Base-by-base conservation (phyloP, 352 stramenopile species). In the Phytophthora sp. region DNA sequence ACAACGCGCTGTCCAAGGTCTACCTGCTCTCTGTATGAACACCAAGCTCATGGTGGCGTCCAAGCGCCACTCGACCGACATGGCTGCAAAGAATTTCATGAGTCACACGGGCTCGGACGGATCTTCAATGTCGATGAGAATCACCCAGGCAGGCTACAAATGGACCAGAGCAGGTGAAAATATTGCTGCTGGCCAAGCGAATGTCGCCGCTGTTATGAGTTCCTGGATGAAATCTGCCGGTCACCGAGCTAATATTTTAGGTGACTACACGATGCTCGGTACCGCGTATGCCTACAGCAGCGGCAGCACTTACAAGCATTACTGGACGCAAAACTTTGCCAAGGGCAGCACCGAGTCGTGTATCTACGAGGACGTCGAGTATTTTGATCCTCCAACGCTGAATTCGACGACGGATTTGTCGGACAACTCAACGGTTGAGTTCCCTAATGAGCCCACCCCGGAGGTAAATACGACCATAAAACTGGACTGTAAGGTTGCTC, bases 321-420 rank as follows among this genome's bases (percentile, higher is more conserved):
- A 80, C 47, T 88, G 79, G 79, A 85, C 74, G 9, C 79, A 88
- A 57, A 53, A 76, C 52, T 88, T 88, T 53, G 72, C 49, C 41
- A 64, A 69, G 18, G 46, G 64, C 16, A 58, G 35, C 9, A 61
- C 44, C 15, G 72, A 79, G 54, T 21, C 15, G 2, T 79, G 72
- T 26, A 41, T 30, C 49, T 58, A 57, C 27, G 57, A 61, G n/a
- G 50, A 63, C 0, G 35, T 18, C 29, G 60, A 69, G 39, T 59
- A 65, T 27, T 31, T 27, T 21, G 59, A 62, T 15, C 55, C 31
- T 33, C 16, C 36, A 44, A 47, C 30, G 51, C 21, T 38, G 21
- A 69, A 55, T 33, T 15, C 30, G 39, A 66, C 49, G 15, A 53
- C 36, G 1, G 42, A 60, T 20, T 23, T 24, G 21, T 13, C 27